Conservation (phyloP, 2,329 filamentous ascomycete species). For the Ilyonectria sp. region DNA sequence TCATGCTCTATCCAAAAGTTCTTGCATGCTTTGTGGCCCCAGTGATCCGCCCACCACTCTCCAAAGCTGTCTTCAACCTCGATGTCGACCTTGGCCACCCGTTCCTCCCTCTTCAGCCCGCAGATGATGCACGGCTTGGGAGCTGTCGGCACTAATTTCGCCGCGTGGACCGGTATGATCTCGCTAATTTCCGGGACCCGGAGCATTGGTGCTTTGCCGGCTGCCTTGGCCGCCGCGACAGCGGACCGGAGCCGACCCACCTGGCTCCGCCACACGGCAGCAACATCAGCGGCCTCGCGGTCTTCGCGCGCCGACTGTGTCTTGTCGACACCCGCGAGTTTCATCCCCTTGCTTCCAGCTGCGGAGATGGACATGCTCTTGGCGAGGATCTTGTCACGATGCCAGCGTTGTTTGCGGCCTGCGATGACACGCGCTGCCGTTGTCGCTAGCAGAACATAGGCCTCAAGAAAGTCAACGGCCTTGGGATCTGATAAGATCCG, state of each 20-base stretch:
- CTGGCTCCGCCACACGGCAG: conserved; percentile 81
- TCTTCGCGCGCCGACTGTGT: conserved; percentile 87
- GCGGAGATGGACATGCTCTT: conserved; percentile 92
- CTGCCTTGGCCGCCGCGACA: conserved; percentile 76
- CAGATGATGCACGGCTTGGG: conserved; percentile 86
- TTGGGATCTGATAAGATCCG: conserved; percentile 75
- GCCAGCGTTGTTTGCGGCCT: conserved; percentile 90
- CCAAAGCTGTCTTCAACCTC: conserved; percentile 91
- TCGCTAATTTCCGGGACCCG: conserved; percentile 80
- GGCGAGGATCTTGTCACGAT: conserved; percentile 86
- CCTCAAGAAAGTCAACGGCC: conserved; percentile 74
- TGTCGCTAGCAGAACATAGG: conserved; percentile 74
- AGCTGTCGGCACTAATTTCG: conserved; percentile 82
- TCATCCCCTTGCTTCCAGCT: conserved; percentile 87
- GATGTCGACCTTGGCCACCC: conserved; percentile 81
- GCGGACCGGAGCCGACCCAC: conserved; percentile 82
- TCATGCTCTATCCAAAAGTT: conserved; percentile 90
- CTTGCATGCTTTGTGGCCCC: conserved; percentile 84
- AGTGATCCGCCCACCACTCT: conserved; percentile 96
- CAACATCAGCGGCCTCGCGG: conserved; percentile 84
- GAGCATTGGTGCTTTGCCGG: conserved; percentile 63
- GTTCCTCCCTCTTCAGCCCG: conserved; percentile 89
- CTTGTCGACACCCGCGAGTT: conserved; percentile 88
- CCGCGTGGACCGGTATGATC: conserved; percentile 76
- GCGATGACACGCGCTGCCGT: conserved; percentile 87